Conservation (phyloP, 352 stramenopile genomes). For the Phytophthora litchii region DNA sequence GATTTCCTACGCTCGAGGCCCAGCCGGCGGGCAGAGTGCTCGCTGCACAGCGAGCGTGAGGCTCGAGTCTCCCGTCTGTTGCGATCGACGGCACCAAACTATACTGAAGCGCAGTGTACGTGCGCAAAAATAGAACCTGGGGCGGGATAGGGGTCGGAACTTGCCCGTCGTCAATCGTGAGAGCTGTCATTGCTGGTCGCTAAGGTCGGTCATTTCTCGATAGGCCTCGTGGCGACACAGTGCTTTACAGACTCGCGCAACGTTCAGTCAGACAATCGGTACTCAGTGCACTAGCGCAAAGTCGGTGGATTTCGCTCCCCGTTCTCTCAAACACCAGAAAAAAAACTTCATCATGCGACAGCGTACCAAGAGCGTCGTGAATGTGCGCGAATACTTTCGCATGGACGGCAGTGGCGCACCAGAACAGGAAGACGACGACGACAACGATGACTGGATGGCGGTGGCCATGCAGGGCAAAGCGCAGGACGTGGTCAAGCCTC, state of each 20-base stretch:
- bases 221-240: constrained; percentile 30
- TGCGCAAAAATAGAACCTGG: constrained; percentile 38
- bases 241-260: constrained; percentile 11
- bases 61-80: not conserved
- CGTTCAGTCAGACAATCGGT: constrained; percentile 11
- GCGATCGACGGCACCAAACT: constrained; percentile 13
- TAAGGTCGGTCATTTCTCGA: constrained; percentile 34
- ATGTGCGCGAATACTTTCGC: constrained; percentile 76
- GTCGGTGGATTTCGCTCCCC: not conserved
- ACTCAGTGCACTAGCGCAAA: not conserved
- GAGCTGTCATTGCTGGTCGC: constrained; percentile 30
- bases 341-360: constrained; percentile 47
- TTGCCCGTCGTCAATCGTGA: constrained; percentile 26
- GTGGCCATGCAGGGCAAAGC: constrained; percentile 37
- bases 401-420: constrained; percentile 52
- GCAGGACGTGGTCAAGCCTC: constrained; percentile 41
- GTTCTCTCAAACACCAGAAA: constrained; percentile 2
- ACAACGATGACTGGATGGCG: constrained; percentile 61
- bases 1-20: constrained; percentile 12
- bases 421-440: constrained; percentile 46
- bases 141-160: constrained; percentile 38
- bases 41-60: not conserved
- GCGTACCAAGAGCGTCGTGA: constrained; percentile 76
- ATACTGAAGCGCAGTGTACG: not conserved
- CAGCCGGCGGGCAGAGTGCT: constrained; percentile 11